Conservation (phyloP, 2,329 filamentous ascomycete genomes). For the Metarhizium album region DNA sequence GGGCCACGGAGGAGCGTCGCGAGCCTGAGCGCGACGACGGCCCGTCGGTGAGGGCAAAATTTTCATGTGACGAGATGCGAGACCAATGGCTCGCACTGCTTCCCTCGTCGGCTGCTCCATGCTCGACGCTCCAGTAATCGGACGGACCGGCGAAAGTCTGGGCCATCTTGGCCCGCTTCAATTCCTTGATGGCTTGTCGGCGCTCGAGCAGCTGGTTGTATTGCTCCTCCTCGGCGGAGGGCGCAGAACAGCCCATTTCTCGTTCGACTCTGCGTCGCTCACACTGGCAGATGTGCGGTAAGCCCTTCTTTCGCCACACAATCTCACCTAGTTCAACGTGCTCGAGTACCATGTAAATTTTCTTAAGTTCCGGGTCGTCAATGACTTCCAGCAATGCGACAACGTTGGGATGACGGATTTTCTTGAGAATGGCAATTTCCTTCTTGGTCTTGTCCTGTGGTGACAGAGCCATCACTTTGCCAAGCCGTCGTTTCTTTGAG, state of each 20-base stretch:
- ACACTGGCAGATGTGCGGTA: slow-evolving; percentile 70
- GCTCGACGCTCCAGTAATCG: slow-evolving; percentile 76
- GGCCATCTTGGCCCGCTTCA: slow-evolving; percentile 45
- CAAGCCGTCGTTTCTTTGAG: slow-evolving; percentile 86
- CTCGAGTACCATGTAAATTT: slow-evolving; percentile 96
- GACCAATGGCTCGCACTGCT: slow-evolving; percentile 26
- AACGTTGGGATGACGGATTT: slow-evolving; percentile 94
- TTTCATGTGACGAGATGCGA: slow-evolving; percentile 31
- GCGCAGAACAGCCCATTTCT: slow-evolving; percentile 51
- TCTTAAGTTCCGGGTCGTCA: slow-evolving; percentile 89
- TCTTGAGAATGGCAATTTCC: slow-evolving; percentile 96
- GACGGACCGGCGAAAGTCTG: slow-evolving; percentile 40
- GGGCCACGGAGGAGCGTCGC: slow-evolving; percentile 32
- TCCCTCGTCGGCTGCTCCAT: slow-evolving; percentile 51
- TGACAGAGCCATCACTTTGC: slow-evolving; percentile 58
- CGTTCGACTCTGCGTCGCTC: slow-evolving; percentile 74
- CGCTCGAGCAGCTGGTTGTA: slow-evolving; percentile 49
- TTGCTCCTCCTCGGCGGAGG: slow-evolving; percentile 48
- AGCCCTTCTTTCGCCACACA: slow-evolving; percentile 81
- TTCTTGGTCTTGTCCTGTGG: slow-evolving; percentile 76
- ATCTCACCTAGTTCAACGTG: slow-evolving; percentile 92
- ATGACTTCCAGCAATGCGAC: slow-evolving; percentile 94
- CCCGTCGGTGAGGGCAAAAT: slow-evolving; percentile 26
- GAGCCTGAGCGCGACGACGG: slow-evolving; percentile 28
- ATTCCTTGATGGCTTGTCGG: slow-evolving; percentile 45